These are phyloP conservation scores for Solanum hybrid DNA, from an alignment of 305 asterid genomes.

Conservation along the genomic window DNA sequence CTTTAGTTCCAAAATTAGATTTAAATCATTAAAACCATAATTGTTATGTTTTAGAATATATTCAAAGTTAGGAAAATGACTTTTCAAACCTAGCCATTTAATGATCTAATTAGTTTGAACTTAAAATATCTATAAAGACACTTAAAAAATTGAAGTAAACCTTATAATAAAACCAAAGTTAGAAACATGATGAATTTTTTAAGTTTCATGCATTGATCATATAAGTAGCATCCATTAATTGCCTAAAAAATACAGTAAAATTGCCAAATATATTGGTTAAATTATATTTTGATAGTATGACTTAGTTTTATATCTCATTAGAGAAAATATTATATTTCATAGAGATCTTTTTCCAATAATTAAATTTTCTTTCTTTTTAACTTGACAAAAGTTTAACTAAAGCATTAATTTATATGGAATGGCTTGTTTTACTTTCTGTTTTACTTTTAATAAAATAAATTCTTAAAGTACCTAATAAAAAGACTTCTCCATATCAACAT, in stretches of 20 bases:
- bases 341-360: not conserved
- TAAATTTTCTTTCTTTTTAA: not conserved
- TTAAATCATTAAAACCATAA: no score
- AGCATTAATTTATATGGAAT: not conserved
- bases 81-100: not conserved
- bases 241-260: not conserved
- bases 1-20: no score
- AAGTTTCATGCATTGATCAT: not conserved
- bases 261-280: not conserved
- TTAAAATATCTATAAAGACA: not conserved
- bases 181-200: not conserved
- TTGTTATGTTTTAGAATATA: not conserved
- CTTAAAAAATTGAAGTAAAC: not conserved
- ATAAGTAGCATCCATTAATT: not conserved
- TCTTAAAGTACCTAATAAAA: not conserved
- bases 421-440: not conserved
- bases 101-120: not conserved
- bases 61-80: not conserved
- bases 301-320: not conserved
- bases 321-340: not conserved
- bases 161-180: not conserved
- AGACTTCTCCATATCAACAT: not conserved
- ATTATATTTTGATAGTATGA: not conserved
- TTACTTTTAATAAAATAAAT: not conserved
- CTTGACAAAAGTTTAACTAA: not conserved